Percentiles rank a stretch among this genome's conserved stretches.
phyloP scores from a whole-genome alignment of 31 red algal genomes.

The Endocladia muricata region DNA sequence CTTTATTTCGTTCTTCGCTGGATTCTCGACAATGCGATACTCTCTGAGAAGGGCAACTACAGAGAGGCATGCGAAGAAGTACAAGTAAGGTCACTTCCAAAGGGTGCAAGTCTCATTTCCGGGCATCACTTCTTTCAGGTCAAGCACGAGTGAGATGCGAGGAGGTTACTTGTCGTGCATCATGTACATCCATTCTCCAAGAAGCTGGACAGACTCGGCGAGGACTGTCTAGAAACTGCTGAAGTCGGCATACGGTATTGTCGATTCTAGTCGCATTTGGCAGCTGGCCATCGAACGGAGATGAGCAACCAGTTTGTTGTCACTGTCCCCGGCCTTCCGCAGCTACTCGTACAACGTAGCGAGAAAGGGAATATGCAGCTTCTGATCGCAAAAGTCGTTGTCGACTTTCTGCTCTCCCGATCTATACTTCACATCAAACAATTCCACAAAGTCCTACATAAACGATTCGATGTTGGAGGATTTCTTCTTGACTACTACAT shows the following conservation, averaged over 20 bases:
- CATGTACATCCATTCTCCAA: constrained; percentile 13
- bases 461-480: constrained; percentile 1
- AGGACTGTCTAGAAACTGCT: not conserved
- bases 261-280: constrained; percentile 6
- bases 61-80: not conserved
- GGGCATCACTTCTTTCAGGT: constrained; percentile 13
- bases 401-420: not conserved
- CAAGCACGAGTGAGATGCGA: not conserved
- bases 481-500: not conserved
- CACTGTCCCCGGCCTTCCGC: not conserved
- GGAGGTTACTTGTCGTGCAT: not conserved
- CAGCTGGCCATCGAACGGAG: not conserved
- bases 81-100: not conserved
- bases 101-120: not conserved
- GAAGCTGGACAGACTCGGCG: not conserved
- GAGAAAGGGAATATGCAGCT: not conserved
- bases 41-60: not conserved
- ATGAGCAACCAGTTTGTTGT: not conserved
- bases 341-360: not conserved
- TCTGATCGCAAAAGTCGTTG: not conserved
- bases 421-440: not conserved
- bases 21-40: constrained; percentile 2
- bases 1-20: not conserved
- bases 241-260: not conserved
- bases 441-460: not conserved